A percentile compares a stretch with the other conserved stretches of the same genome.
These are phyloP conservation scores for Cryptosporidium parvum DNA, from an alignment of 169 alveolate genomes.

Conservation along the genomic window DNA sequence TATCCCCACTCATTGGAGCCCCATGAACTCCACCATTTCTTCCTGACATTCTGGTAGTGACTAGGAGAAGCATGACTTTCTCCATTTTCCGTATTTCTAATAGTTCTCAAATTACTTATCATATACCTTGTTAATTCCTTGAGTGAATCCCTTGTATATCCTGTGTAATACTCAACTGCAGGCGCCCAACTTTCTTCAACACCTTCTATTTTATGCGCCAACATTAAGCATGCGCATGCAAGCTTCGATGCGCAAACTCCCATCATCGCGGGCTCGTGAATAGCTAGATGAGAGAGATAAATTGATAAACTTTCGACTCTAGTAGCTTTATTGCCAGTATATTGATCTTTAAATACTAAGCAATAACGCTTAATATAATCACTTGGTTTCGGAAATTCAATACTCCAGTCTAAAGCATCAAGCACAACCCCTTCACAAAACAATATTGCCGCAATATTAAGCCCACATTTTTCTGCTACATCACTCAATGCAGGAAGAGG, in stretches of 20 bases:
- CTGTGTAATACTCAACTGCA: conserved; percentile 64
- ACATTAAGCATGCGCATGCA: conserved; percentile 73
- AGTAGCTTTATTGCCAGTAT: conserved; percentile 61
- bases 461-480: conserved; percentile 76
- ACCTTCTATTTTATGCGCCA: conserved; percentile 74
- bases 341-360: conserved; percentile 69
- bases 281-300: conserved; percentile 68
- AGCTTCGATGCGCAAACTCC: conserved; percentile 72
- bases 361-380: conserved; percentile 74
- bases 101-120: conserved; percentile 73
- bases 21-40: conserved; percentile 76
- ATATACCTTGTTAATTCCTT: conserved; percentile 72
- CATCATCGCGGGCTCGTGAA: conserved; percentile 75
- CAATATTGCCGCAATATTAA: conserved; percentile 63
- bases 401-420: conserved; percentile 73
- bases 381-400: conserved; percentile 75
- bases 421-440: conserved; percentile 72
- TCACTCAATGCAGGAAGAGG: conserved; percentile 71
- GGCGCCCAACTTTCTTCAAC: conserved; percentile 76
- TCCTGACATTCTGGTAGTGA: conserved; percentile 72
- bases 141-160: conserved; percentile 67
- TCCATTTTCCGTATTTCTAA: conserved; percentile 70
- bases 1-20: conserved; percentile 77
- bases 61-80: conserved; percentile 76
- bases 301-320: conserved; percentile 70